Evolutionary conservation across 345 rosid genomes (phyloP).

Genomic region (Melaleuca alternifolia): DNA sequence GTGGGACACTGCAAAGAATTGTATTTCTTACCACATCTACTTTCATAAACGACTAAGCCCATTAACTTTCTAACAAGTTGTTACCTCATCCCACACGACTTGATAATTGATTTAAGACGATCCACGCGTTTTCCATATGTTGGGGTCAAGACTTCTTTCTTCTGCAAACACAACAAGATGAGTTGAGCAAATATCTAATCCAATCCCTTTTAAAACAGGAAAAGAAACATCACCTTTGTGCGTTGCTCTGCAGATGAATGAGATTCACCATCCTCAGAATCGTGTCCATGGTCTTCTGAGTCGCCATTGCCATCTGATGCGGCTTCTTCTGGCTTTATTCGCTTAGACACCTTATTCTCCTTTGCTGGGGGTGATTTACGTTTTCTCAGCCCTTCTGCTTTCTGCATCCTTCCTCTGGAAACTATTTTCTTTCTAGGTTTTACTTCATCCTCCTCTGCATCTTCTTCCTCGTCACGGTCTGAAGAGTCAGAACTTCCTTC

Average conservation of each 20-base stretch:
- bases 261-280: slow-evolving; percentile 40
- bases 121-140: slow-evolving; percentile 73
- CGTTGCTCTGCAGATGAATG: slow-evolving; percentile 40
- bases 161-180: slow-evolving; percentile 30
- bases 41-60: not conserved
- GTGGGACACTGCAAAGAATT: slow-evolving; percentile 56
- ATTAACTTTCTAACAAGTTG: slow-evolving; percentile 4
- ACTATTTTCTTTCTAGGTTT: slow-evolving; percentile 38
- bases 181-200: not conserved
- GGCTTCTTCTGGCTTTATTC: slow-evolving; percentile 25
- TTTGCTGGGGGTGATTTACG: slow-evolving; percentile 35
- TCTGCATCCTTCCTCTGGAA: slow-evolving; percentile 23
- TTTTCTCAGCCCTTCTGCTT: slow-evolving; percentile 39
- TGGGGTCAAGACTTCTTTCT: slow-evolving; percentile 52
- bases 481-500: slow-evolving; percentile 33
- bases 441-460: slow-evolving; percentile 28
- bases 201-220: not conserved
- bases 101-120: slow-evolving; percentile 73
- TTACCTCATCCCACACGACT: slow-evolving; percentile 85
- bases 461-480: slow-evolving; percentile 22
- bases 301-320: slow-evolving; percentile 28
- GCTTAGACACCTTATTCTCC: slow-evolving; percentile 39
- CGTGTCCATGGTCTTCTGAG: slow-evolving; percentile 31
- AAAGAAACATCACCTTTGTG: slow-evolving; percentile 32
- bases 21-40: not conserved